Percentiles rank a stretch among this genome's conserved stretches.
Evolutionary conservation across 1,284 basidiomycete species (phyloP).

Genomic region (Boletus calvinii): DNA sequence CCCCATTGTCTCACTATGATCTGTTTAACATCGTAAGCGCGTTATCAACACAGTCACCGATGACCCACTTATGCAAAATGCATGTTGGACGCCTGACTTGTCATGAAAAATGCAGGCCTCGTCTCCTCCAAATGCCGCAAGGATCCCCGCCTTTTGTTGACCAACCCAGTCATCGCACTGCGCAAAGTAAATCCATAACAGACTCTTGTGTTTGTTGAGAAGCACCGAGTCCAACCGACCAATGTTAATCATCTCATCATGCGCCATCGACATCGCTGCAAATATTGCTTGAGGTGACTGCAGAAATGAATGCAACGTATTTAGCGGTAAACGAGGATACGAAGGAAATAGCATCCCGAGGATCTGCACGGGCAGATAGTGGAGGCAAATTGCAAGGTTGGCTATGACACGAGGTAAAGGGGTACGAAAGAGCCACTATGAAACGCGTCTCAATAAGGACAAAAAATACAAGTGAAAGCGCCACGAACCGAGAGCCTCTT

Average conservation of each 20-base stretch:
- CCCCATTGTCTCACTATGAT: conserved; percentile 51
- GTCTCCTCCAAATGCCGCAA: conserved; percentile 38
- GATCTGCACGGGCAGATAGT: conserved; percentile 18
- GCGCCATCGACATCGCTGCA: conserved; percentile 54
- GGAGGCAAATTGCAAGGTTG: conserved; percentile 28
- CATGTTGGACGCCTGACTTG: conserved; percentile 50
- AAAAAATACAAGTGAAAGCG: background rate
- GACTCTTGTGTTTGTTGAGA: conserved; percentile 39
- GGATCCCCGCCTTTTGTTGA: conserved; percentile 42
- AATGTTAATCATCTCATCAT: conserved; percentile 61
- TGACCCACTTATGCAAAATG: conserved; percentile 61
- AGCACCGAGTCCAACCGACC: conserved; percentile 45
- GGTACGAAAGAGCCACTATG: conserved; percentile 48
- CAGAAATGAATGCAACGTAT: conserved; percentile 48
- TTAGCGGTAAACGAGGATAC: conserved; percentile 50
- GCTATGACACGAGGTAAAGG: conserved; percentile 47
- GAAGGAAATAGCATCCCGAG: conserved; percentile 25
- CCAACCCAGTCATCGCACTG: conserved; percentile 61
- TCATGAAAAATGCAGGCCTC: conserved; percentile 43
- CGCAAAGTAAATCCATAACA: conserved; percentile 55
- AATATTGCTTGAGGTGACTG: conserved; percentile 47
- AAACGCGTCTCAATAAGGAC: background rate
- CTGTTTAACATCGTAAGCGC: conserved; percentile 31
- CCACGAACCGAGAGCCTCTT: conserved; percentile 41
- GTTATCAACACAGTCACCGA: background rate